Conservation (phyloP, 2,329 filamentous ascomycete genomes). For the Sporothrix curviconia region DNA sequence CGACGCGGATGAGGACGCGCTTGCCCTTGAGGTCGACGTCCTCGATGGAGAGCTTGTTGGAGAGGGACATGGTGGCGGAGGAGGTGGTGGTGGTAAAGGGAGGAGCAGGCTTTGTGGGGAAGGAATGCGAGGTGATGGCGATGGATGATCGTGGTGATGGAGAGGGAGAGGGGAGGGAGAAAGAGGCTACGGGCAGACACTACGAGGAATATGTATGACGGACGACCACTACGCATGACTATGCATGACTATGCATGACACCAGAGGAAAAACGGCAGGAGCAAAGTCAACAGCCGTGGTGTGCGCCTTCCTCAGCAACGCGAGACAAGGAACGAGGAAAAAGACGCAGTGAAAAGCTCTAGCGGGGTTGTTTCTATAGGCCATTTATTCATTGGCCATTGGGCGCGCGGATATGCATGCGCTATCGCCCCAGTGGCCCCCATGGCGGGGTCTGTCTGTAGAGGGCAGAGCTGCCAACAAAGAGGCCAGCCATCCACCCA, state of each 20-base stretch:
- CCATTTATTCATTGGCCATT: too few relatives aligned
- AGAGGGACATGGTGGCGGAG: conserved; percentile 63
- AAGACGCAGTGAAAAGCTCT: conserved; percentile 3
- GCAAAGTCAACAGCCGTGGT: neutral
- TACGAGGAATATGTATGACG: neutral
- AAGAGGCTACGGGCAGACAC: too few relatives aligned
- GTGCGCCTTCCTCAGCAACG: neutral
- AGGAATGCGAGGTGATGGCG: too few relatives aligned
- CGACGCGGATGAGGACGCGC: conserved; percentile 94
- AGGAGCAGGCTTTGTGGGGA: neutral
- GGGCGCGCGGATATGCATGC: too few relatives aligned
- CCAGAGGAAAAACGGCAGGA: too few relatives aligned
- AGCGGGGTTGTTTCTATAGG: too few relatives aligned
- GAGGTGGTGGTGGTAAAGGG: neutral
- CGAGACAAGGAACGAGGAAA: neutral
- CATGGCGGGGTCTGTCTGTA: too few relatives aligned
- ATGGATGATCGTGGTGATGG: too few relatives aligned
- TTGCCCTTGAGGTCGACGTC: conserved; percentile 98
- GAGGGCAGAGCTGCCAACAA: too few relatives aligned
- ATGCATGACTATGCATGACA: neutral
- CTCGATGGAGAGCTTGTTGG: conserved; percentile 94
- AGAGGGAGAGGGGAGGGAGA: too few relatives aligned
- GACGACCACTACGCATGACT: neutral
- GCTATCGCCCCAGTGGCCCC: too few relatives aligned
- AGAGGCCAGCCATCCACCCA: neutral